These are phyloP conservation scores for Hippophae tibetana DNA, from an alignment of 306 rosid genomes.

Conservation along the genomic window DNA sequence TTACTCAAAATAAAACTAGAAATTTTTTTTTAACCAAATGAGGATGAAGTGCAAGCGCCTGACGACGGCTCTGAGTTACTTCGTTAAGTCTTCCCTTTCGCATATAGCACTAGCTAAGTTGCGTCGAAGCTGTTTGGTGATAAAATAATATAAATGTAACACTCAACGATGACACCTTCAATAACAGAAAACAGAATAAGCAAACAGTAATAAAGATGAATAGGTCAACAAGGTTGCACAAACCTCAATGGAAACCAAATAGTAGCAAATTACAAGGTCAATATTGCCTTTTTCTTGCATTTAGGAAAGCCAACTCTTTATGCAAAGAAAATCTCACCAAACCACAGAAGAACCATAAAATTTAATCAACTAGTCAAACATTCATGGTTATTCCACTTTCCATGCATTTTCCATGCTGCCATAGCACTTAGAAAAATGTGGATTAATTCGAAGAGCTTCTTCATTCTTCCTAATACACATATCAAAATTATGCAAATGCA, in stretches of 20 bases:
- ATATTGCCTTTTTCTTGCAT: slow-evolving; percentile 48
- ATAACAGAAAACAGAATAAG: neutral
- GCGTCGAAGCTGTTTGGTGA: slow-evolving; percentile 70
- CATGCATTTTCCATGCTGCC: slow-evolving; percentile 98
- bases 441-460: slow-evolving; percentile 78
- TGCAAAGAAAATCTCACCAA: neutral
- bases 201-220: neutral
- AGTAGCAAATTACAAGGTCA: slow-evolving; percentile 50
- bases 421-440: slow-evolving; percentile 87
- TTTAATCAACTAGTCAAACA: neutral
- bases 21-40: slow-evolving; percentile 41
- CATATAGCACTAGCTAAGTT: slow-evolving; percentile 98
- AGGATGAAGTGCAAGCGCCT: slow-evolving; percentile 91
- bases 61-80: slow-evolving; percentile 97
- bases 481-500: slow-evolving; percentile 79
- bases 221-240: slow-evolving; percentile 1
- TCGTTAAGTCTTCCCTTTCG: slow-evolving; percentile 87
- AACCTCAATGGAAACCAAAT: slow-evolving; percentile 88
- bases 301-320: neutral
- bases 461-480: slow-evolving; percentile 83
- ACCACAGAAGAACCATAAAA: neutral
- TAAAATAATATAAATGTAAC: slow-evolving; percentile 6
- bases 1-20: neutral
- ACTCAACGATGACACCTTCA: slow-evolving; percentile 7
- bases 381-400: slow-evolving; percentile 39